phyloP scores from a whole-genome alignment of 495 filamentous ascomycete species.

The Talaromyces borbonicus region DNA sequence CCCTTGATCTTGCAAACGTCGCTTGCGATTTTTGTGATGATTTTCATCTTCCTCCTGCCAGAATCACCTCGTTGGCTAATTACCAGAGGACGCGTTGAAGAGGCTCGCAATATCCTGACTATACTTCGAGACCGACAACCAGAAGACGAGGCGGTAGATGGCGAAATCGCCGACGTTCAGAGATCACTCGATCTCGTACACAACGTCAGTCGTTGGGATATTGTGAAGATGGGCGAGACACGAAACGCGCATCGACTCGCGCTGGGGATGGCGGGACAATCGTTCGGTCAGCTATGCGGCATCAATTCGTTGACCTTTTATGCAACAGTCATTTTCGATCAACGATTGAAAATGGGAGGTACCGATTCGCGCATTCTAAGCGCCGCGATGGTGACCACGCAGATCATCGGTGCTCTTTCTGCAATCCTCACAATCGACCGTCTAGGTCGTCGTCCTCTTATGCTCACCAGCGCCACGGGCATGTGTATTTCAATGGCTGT shows the following conservation, averaged over 20 bases:
- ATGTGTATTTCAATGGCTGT: conserved; percentile 53
- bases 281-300: conserved; percentile 47
- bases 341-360: conserved; percentile 50
- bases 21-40: conserved; percentile 48
- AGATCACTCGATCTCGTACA: conserved; percentile 24
- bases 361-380: conserved; percentile 74
- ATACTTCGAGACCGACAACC: conserved; percentile 16
- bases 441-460: conserved; percentile 57
- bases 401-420: conserved; percentile 59
- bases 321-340: conserved; percentile 48
- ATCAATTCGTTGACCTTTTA: conserved; percentile 55
- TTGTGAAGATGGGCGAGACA: conserved; percentile 17
- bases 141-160: conserved; percentile 16
- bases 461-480: conserved; percentile 41
- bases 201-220: conserved; percentile 13
- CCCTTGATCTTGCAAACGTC: conserved; percentile 57
- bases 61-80: conserved; percentile 55
- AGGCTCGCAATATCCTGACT: conserved; percentile 33
- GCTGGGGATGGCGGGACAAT: conserved; percentile 24
- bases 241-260: conserved; percentile 17
- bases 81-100: conserved; percentile 40
- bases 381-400: conserved; percentile 67
- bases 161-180: conserved; percentile 24
- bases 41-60: conserved; percentile 47
- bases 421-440: conserved; percentile 73